Base-by-base conservation (phyloP, 306 rosid species). In the Casuarina glauca region DNA sequence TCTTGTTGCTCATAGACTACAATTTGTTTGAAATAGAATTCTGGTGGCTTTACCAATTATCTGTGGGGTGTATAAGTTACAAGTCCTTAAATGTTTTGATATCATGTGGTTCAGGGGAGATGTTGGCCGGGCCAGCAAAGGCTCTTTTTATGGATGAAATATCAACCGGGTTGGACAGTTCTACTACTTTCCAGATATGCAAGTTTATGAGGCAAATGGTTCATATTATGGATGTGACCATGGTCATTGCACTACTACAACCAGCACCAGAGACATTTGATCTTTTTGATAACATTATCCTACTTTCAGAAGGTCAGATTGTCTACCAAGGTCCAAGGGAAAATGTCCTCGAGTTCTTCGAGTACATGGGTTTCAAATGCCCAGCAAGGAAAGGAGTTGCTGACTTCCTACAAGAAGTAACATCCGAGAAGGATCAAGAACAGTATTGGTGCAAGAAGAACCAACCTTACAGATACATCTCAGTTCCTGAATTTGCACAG, bases 131-230 rank as follows among this genome's bases (percentile, higher is more conserved):
- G 58, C 97, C 98, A 1, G 97, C 91, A 53, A 90, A 90, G 80
- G 97, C 86, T 42, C 83, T 91, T 2, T 78, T 94, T 63, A 91
- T 94, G 98, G 97, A 91, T 79, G 97, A 94, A 75, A 91, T 94
- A 63, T 94, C 98, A 52, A 94, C 98, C 7, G 98, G 98, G 2
- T 82, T 94, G 67, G 98, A 94, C 74, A 94, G 98, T 79, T 90
- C 98, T 41, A 91, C 98, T 54, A 91, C 98, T 11, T 94, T 90
- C 57, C 97, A 94, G 75, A 94, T 91, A 44, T 83, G 91, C 89
- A 91, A 82, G 76, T 91, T 81, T 86, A 82, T 94, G 94, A 86
- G 88, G 73, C 98, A 94, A 69, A 82, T 94, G 96, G 98, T 91
- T 80, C 98, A 94, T 76, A 89, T 90, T 60, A 82, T 87, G 86